Percentiles rank a stretch among this genome's conserved stretches.
Conservation (phyloP, 345 rosid genomes). For the Citropsis articulata region DNA sequence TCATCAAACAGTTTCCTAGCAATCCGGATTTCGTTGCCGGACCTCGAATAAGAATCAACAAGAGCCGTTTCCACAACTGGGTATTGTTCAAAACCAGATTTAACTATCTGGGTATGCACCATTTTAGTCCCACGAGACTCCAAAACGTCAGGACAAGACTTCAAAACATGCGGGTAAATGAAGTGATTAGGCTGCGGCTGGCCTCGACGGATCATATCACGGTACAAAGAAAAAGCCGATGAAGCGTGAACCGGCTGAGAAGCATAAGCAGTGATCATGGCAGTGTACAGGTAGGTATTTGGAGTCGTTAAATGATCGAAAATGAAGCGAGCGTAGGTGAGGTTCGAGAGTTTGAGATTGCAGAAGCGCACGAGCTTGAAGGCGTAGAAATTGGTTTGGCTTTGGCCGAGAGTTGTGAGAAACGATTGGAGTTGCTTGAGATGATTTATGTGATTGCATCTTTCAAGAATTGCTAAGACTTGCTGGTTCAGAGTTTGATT, state of each 20-base stretch:
- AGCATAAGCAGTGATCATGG: slow-evolving; percentile 75
- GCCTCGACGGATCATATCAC: slow-evolving; percentile 50
- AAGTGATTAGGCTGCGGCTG: slow-evolving; percentile 64
- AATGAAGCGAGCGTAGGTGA: slow-evolving; percentile 59
- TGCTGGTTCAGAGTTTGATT: slow-evolving; percentile 29
- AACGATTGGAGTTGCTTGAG: slow-evolving; percentile 74
- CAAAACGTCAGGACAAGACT: slow-evolving; percentile 37
- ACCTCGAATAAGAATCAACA: slow-evolving; percentile 62
- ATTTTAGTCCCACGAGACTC: slow-evolving; percentile 30
- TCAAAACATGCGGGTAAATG: slow-evolving; percentile 71
- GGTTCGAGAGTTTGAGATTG: slow-evolving; percentile 49
- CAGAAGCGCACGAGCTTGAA: slow-evolving; percentile 82
- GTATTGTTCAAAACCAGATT: slow-evolving; percentile 52
- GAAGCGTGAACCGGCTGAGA: slow-evolving; percentile 33
- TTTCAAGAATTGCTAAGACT: slow-evolving; percentile 37
- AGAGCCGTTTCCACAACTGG: slow-evolving; percentile 81
- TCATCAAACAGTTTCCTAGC: slow-evolving; percentile 73
- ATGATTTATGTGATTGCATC: slow-evolving; percentile 52
- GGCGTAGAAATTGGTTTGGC: slow-evolving; percentile 54
- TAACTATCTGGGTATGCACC: slow-evolving; percentile 58
- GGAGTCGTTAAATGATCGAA: slow-evolving; percentile 53
- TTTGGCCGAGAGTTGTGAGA: slow-evolving; percentile 51
- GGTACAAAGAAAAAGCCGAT: slow-evolving; percentile 50
- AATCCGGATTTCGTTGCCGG: slow-evolving; percentile 26
- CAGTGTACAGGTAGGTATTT: slow-evolving; percentile 62